Conservation (phyloP, 2,329 filamentous ascomycete genomes). For the Xylaria polymorpha region DNA sequence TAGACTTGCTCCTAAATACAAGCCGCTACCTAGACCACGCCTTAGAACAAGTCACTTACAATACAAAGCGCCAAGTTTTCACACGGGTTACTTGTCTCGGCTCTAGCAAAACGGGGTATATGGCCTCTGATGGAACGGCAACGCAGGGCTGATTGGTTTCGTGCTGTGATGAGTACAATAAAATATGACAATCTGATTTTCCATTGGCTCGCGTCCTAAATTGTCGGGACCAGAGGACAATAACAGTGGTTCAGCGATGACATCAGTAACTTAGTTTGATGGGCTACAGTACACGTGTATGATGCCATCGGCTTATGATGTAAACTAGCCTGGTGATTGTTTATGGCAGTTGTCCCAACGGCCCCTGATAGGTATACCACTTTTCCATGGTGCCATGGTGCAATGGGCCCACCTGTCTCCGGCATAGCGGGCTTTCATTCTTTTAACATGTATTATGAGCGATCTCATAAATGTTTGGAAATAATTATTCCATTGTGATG, state of each 20-base stretch:
- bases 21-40: background rate
- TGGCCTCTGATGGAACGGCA: background rate
- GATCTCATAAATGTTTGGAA: background rate
- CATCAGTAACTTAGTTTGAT: background rate
- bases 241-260: background rate
- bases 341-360: too few relatives aligned
- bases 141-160: background rate
- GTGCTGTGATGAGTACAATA: background rate
- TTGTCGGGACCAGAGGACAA: background rate
- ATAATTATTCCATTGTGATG: background rate
- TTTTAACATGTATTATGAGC: background rate
- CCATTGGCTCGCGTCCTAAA: constrained; percentile 1
- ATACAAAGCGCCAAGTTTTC: constrained; percentile 2
- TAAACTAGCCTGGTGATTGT: background rate
- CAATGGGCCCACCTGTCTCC: background rate
- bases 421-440: background rate
- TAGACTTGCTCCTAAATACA: background rate
- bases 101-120: background rate
- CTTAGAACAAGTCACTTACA: background rate
- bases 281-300: background rate
- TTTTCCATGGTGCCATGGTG: too few relatives aligned
- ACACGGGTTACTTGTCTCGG: constrained; percentile 3
- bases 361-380: background rate
- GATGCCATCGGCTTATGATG: background rate
- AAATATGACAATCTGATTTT: background rate